These are phyloP conservation scores for Claviceps cyperi DNA, from an alignment of 2,329 filamentous ascomycete species.

Conservation along the genomic window DNA sequence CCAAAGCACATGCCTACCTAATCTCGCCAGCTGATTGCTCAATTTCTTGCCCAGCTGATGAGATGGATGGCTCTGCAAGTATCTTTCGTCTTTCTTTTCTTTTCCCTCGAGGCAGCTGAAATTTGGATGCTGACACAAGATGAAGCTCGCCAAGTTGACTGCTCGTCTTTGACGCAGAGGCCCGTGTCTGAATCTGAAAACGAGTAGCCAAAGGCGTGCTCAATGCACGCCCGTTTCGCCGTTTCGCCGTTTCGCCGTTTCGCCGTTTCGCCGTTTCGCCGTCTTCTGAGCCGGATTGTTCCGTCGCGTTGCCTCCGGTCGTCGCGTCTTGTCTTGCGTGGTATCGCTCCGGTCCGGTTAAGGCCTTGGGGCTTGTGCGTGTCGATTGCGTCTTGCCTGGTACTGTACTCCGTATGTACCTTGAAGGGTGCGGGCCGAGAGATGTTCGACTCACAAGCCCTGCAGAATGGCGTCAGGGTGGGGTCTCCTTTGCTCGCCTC, in stretches of 20 bases:
- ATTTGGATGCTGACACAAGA: neutral
- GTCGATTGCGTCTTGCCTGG: neutral
- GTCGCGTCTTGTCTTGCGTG: neutral
- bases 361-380: neutral
- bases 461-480: neutral
- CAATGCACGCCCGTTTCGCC: too few relatives aligned
- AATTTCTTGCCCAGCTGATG: neutral
- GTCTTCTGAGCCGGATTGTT: neutral
- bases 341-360: neutral
- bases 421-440: constrained; percentile 1
- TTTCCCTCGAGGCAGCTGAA: too few relatives aligned
- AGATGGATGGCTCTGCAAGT: too few relatives aligned
- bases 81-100: too few relatives aligned
- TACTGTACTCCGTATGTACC: neutral
- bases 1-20: constrained; percentile 4
- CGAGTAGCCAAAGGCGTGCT: neutral
- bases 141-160: neutral
- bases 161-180: too few relatives aligned
- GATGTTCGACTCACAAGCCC: constrained; percentile 6
- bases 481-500: neutral
- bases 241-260: too few relatives aligned
- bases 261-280: neutral
- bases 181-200: too few relatives aligned
- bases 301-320: neutral
- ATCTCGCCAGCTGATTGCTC: neutral